These are phyloP conservation scores for Epichloe sibirici DNA, from an alignment of 2,329 filamentous ascomycete genomes.

Conservation along the genomic window DNA sequence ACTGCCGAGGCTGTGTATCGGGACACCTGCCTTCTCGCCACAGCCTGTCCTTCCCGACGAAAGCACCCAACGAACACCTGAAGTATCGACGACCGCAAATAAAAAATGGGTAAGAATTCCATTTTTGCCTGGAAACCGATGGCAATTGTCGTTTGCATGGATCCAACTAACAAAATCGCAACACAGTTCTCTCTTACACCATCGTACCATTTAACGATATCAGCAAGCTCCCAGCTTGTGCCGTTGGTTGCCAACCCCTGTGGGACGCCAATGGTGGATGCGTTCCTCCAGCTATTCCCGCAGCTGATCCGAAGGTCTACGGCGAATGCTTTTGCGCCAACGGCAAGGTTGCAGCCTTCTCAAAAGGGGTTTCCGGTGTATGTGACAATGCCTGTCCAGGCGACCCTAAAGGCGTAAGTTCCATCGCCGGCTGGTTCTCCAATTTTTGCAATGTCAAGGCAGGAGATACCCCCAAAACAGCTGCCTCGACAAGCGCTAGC, in stretches of 20 bases:
- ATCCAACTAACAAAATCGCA: not conserved
- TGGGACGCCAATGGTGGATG: conserved; percentile 62
- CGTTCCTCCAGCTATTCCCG: conserved; percentile 42
- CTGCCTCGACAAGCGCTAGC: conserved; percentile 1
- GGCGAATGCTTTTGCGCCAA: conserved; percentile 65
- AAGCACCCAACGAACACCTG: not conserved
- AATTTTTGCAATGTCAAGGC: conserved; percentile 44
- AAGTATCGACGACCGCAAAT: not conserved
- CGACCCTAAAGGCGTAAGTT: conserved; percentile 32
- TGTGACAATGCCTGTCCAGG: conserved; percentile 49
- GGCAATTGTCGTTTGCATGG: not conserved
- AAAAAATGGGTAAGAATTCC: not conserved
- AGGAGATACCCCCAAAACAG: conserved; percentile 10
- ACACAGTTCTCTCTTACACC: conserved; percentile 26
- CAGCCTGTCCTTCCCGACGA: not conserved
- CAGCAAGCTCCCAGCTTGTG: conserved; percentile 47
- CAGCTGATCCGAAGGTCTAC: conserved; percentile 40
- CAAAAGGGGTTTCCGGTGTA: conserved; percentile 38
- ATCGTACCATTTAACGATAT: conserved; percentile 40
- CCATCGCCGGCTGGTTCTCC: conserved; percentile 59
- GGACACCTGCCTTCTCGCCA: not conserved
- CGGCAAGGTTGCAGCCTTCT: conserved; percentile 43
- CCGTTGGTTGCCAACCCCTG: conserved; percentile 44
- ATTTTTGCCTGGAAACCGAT: not conserved
- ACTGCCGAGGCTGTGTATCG: not conserved